A percentile compares a stretch with the other conserved stretches of the same genome.
Conservation (phyloP, 2,329 filamentous ascomycete species). For the Hymenoscyphus fraxineus region DNA sequence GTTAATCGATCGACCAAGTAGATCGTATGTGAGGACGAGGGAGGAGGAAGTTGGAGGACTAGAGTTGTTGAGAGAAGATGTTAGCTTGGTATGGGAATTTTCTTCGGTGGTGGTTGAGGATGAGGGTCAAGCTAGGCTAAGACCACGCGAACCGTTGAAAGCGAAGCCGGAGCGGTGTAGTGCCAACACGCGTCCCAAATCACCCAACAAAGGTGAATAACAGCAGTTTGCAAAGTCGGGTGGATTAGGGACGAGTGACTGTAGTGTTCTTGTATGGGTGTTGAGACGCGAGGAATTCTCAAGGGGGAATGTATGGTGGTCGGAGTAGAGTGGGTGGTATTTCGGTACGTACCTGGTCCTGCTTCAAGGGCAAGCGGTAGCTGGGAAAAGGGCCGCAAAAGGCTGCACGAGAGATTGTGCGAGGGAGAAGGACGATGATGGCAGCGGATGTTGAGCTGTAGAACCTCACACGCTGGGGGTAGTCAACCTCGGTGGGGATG, state of each 20-base stretch:
- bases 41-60: not conserved
- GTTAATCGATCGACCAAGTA: constrained; percentile 20
- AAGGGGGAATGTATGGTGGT: not conserved
- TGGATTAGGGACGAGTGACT: not conserved
- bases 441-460: not conserved
- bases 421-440: not conserved
- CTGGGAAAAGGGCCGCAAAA: not conserved
- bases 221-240: not conserved
- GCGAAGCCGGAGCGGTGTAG: not conserved
- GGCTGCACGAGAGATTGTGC: not conserved
- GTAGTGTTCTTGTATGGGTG: not conserved
- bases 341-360: constrained; percentile 1
- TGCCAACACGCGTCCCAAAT: not conserved
- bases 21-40: constrained; percentile 7
- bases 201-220: not conserved
- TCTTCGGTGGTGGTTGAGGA: not conserved
- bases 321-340: not conserved
- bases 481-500: not conserved
- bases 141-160: not conserved
- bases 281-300: constrained; percentile 1
- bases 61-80: not conserved
- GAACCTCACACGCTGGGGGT: not conserved
- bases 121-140: not conserved
- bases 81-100: not conserved
- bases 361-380: not conserved